Conservation (phyloP, 2,329 filamentous ascomycete species). For the Alternaria alternata region DNA sequence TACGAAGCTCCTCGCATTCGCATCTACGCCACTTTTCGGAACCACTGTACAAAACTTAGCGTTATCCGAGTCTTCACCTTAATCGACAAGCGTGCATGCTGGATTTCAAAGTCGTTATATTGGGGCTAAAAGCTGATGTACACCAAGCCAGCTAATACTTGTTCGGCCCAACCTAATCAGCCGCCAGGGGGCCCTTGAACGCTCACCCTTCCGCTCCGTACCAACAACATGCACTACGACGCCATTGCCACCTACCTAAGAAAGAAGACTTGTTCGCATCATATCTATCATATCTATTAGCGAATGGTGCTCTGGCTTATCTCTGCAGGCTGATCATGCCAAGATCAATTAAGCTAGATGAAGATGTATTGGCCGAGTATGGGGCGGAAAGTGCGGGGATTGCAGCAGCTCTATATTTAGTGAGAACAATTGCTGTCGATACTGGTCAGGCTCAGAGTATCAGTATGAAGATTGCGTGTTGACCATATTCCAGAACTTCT, state of each 20-base stretch:
- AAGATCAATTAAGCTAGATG: conserved; percentile 1
- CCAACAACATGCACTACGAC: not conserved
- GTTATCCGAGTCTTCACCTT: not conserved
- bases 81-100: not conserved
- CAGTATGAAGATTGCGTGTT: not conserved
- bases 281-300: not conserved
- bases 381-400: conserved; percentile 10
- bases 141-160: not conserved
- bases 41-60: not conserved
- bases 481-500: not conserved
- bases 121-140: not conserved
- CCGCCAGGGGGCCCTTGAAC: not conserved
- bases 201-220: not conserved
- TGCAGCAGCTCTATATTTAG: conserved; percentile 3
- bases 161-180: not conserved
- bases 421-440: not conserved
- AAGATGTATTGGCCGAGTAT: conserved; percentile 9
- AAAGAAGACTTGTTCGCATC: not conserved
- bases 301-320: not conserved
- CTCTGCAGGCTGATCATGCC: not conserved
- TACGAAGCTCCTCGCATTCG: no score
- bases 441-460: not conserved
- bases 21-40: not conserved
- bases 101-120: no score
- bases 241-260: not conserved